Evolutionary conservation across 228 moss, liverwort and hornwort genomes (phyloP).

Genomic region (Sphagnum magellanicum): DNA sequence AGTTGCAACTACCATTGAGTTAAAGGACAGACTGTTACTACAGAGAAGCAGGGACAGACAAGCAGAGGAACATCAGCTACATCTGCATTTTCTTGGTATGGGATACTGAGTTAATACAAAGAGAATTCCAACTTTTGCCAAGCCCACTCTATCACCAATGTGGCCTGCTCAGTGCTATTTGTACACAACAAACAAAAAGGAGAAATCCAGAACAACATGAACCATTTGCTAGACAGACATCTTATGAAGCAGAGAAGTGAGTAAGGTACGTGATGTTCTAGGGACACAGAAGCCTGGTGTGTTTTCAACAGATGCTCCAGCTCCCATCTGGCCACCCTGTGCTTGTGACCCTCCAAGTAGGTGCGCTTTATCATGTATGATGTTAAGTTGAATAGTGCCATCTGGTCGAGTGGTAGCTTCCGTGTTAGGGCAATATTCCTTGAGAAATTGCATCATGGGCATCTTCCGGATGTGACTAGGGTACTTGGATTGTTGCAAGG

Average conservation of each 20-base stretch:
- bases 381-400: conserved; percentile 1
- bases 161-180: not conserved
- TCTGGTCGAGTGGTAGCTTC: not conserved
- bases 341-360: not conserved
- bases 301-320: conserved; percentile 1
- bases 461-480: not conserved
- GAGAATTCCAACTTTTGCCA: not conserved
- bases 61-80: not conserved
- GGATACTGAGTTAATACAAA: not conserved
- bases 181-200: too few species aligned
- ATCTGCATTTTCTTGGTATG: not conserved
- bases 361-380: not conserved
- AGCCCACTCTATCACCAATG: not conserved
- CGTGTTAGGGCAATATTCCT: not conserved
- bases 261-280: conserved; percentile 4
- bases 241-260: not conserved
- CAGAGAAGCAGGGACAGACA: not conserved
- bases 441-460: not conserved
- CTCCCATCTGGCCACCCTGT: not conserved
- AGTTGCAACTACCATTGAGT: not conserved
- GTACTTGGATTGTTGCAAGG: not conserved
- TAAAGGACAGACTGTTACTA: not conserved
- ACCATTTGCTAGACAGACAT: not conserved
- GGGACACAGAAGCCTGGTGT: conserved; percentile 3
- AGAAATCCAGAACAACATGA: not conserved